Evolutionary conservation across 2,329 filamentous ascomycete genomes (phyloP).

Genomic region (Epichloe bromicola): DNA sequence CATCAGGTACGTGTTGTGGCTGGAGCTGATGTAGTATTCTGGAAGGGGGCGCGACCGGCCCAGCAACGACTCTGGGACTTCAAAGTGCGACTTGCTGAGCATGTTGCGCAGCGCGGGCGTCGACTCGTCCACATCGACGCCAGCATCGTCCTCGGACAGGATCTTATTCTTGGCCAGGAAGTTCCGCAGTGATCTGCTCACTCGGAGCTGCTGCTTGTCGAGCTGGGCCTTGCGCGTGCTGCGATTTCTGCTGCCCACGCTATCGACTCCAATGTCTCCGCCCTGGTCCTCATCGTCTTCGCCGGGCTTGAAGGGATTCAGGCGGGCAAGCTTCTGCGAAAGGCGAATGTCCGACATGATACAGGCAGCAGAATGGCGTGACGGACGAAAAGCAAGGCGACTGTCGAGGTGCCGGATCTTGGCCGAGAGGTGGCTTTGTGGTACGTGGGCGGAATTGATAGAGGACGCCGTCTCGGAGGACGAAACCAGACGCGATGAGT

Average conservation of each 20-base stretch:
- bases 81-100: slow-evolving; percentile 43
- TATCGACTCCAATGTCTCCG: slow-evolving; percentile 21
- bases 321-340: slow-evolving; percentile 14
- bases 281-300: slow-evolving; percentile 22
- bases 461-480: too few species aligned
- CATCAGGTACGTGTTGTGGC: slow-evolving; percentile 60
- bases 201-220: slow-evolving; percentile 39
- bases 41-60: slow-evolving; percentile 48
- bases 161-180: slow-evolving; percentile 42
- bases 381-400: too few species aligned
- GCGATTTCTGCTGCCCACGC: slow-evolving; percentile 48
- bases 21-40: slow-evolving; percentile 61
- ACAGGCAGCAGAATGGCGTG: background rate
- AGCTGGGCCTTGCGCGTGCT: slow-evolving; percentile 33
- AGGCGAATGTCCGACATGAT: slow-evolving; percentile 15
- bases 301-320: slow-evolving; percentile 19
- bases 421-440: too few species aligned
- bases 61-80: slow-evolving; percentile 39
- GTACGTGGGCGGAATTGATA: too few species aligned
- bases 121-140: slow-evolving; percentile 26
- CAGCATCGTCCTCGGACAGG: slow-evolving; percentile 34
- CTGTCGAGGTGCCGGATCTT: too few species aligned
- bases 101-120: slow-evolving; percentile 35
- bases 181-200: slow-evolving; percentile 44
- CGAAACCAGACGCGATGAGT: too few species aligned